Conservation (phyloP, 352 stramenopile genomes). For the Globisporangium iwayamae region DNA sequence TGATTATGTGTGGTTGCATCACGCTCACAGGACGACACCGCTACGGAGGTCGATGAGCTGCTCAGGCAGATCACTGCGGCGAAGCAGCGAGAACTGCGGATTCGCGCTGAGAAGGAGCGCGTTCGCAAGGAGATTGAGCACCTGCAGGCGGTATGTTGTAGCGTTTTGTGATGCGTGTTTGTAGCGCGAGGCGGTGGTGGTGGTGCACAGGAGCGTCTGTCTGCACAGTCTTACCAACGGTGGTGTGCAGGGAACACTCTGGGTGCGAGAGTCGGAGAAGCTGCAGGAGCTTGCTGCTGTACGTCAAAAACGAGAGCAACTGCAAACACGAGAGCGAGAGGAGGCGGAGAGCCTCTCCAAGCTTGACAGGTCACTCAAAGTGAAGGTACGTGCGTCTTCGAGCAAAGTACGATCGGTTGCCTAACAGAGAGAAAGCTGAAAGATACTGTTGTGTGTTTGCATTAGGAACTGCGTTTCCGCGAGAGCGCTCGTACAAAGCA, state of each 20-base stretch:
- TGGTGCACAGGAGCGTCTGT: neutral
- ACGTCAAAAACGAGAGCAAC: constrained; percentile 25
- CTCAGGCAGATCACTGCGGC: constrained; percentile 44
- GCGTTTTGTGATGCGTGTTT: neutral
- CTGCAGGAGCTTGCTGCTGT: constrained; percentile 42
- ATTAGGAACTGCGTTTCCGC: constrained; percentile 31
- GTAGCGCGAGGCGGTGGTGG: neutral
- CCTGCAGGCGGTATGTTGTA: constrained; percentile 31
- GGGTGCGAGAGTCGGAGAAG: constrained; percentile 39
- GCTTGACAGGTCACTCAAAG: constrained; percentile 32
- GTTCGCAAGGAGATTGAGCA: constrained; percentile 50
- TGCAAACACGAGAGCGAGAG: constrained; percentile 27
- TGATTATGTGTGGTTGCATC: neutral
- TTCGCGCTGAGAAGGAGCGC: constrained; percentile 66
- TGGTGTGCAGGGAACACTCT: constrained; percentile 32
- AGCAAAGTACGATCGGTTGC: neutral
- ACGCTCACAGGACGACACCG: constrained; percentile 20
- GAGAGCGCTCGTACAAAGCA: constrained; percentile 16
- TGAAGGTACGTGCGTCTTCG: constrained; percentile 4
- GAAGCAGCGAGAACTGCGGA: constrained; percentile 62
- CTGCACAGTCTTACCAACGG: neutral
- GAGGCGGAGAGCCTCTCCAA: constrained; percentile 29
- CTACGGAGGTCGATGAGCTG: constrained; percentile 46
- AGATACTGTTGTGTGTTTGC: constrained; percentile 3
- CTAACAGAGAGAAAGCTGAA: neutral